phyloP scores from a whole-genome alignment of 208 protist species.

The Leishmania aethiopica region DNA sequence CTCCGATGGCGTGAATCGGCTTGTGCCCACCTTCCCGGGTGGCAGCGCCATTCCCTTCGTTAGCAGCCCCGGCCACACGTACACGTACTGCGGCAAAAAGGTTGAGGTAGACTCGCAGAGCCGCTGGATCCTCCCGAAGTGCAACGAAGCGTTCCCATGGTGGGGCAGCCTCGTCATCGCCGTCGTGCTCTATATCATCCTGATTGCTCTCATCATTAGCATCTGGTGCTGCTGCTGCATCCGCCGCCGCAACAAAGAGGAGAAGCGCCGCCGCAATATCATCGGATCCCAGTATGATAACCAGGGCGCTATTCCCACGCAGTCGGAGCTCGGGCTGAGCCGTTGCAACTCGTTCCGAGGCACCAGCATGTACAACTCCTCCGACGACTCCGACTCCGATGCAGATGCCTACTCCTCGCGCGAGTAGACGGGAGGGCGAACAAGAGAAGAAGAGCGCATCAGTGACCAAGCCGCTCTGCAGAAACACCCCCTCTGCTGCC shows the following conservation, averaged over 20 bases:
- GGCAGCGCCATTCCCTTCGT: slow-evolving; percentile 36
- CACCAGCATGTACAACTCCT: background rate
- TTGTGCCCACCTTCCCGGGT: slow-evolving; percentile 52
- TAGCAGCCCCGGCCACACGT: slow-evolving; percentile 15
- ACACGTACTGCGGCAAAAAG: slow-evolving; percentile 37
- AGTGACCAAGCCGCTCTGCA: no score
- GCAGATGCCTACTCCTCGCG: background rate
- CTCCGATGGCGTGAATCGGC: slow-evolving; percentile 33
- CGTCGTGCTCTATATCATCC: slow-evolving; percentile 31
- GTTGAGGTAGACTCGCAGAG: slow-evolving; percentile 33
- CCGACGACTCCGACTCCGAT: background rate
- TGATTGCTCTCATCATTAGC: slow-evolving; percentile 52
- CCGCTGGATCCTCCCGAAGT: slow-evolving; percentile 36
- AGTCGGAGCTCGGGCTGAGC: slow-evolving; percentile 57
- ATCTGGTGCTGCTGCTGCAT: slow-evolving; percentile 52
- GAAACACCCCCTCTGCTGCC: no score
- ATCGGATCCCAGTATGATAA: slow-evolving; percentile 34
- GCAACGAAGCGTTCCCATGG: slow-evolving; percentile 47
- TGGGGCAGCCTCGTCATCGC: slow-evolving; percentile 59
- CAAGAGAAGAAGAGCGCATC: no score
- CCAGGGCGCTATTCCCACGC: slow-evolving; percentile 36
- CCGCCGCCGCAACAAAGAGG: slow-evolving; percentile 28
- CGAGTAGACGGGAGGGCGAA: background rate
- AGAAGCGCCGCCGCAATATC: slow-evolving; percentile 27
- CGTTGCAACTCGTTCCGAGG: slow-evolving; percentile 20